phyloP scores from a whole-genome alignment of 768 basidiomycete species.

The Pholiota molesta region DNA sequence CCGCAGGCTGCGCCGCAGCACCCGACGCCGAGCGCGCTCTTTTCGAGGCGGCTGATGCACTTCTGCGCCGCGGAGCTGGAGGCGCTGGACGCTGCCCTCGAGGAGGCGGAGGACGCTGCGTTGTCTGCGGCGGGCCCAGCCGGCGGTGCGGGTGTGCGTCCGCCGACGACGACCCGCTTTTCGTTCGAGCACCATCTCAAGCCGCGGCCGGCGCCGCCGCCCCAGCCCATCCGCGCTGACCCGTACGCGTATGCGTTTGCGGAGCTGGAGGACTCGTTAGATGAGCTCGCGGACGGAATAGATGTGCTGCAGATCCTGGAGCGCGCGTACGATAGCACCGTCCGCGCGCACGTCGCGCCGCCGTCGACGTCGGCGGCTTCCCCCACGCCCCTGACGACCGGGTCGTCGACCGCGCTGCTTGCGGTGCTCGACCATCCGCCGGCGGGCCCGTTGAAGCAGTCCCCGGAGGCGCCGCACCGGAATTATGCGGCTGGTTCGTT shows the following conservation, averaged over 20 bases:
- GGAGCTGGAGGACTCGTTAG: conserved; percentile 41
- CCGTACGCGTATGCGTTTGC: conserved; percentile 13
- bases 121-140: not conserved
- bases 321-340: conserved; percentile 66
- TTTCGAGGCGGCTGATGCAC: conserved; percentile 85
- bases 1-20: conserved; percentile 23
- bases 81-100: conserved; percentile 11
- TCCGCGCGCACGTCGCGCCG: conserved; percentile 59
- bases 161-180: conserved; percentile 24
- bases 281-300: conserved; percentile 70
- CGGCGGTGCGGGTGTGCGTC: not conserved
- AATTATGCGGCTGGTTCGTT: conserved; percentile 27
- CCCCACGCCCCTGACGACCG: conserved; percentile 44
- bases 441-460: conserved; percentile 16
- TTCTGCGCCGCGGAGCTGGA: conserved; percentile 70
- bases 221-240: conserved; percentile 6
- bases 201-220: conserved; percentile 22
- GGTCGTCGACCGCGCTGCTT: conserved; percentile 70
- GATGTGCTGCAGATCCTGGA: conserved; percentile 72
- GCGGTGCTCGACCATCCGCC: conserved; percentile 58
- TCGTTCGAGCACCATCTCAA: conserved; percentile 31
- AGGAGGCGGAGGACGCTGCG: not conserved
- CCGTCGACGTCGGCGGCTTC: conserved; percentile 11
- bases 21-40: conserved; percentile 51
- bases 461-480: conserved; percentile 18